Evolutionary conservation across 2,329 filamentous ascomycete species (phyloP).

Genomic region (Fusarium buxicola): DNA sequence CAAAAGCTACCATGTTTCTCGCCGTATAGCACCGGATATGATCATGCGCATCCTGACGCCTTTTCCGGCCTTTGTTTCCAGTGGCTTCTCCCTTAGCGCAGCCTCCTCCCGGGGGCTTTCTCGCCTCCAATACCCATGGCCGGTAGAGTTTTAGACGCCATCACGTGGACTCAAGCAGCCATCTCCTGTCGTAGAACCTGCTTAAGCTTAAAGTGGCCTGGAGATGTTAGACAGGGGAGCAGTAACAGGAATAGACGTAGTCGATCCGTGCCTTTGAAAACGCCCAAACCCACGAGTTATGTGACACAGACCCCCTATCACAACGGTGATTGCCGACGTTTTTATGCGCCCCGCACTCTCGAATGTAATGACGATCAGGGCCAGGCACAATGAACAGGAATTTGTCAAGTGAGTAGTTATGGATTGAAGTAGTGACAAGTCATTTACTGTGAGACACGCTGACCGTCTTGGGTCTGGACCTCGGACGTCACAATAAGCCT

Average conservation of each 20-base stretch:
- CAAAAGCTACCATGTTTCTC: background rate
- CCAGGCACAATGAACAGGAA: slow-evolving; percentile 1
- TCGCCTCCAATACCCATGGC: background rate
- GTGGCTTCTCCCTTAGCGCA: slow-evolving; percentile 20
- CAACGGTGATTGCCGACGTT: slow-evolving; percentile 16
- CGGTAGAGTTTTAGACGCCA: background rate
- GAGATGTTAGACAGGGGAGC: background rate
- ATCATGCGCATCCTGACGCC: slow-evolving; percentile 8
- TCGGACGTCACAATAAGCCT: background rate
- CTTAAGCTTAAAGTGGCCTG: background rate
- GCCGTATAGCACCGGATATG: background rate
- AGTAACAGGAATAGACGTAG: slow-evolving; percentile 7
- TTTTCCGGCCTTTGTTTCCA: slow-evolving; percentile 13
- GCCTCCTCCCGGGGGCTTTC: slow-evolving; percentile 12
- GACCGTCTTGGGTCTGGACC: slow-evolving; percentile 1
- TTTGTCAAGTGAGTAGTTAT: background rate
- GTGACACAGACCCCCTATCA: background rate
- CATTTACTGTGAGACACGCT: background rate
- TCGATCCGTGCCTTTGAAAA: slow-evolving; percentile 26
- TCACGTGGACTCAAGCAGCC: background rate
- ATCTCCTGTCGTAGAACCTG: background rate
- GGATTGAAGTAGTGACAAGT: slow-evolving; percentile 4
- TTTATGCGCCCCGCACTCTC: background rate
- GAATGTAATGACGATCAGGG: slow-evolving; percentile 3
- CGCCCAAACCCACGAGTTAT: background rate